These are phyloP conservation scores for Talaromyces sp. DNA, from an alignment of 2,329 filamentous ascomycete species.

Conservation along the genomic window DNA sequence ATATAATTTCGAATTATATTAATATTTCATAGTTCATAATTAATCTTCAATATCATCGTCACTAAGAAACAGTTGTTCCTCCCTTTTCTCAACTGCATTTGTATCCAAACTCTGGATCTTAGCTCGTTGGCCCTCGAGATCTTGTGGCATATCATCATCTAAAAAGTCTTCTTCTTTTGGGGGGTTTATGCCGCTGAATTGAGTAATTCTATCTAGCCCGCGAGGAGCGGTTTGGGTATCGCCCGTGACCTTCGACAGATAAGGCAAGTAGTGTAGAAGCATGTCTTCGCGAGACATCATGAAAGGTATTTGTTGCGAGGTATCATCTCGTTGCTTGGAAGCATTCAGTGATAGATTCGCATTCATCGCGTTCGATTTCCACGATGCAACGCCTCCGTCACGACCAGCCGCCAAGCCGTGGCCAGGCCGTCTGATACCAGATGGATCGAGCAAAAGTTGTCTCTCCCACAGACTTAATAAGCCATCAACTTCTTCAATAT, in stretches of 20 bases:
- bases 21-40: background rate
- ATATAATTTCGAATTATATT: background rate
- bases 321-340: conserved; percentile 7
- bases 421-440: background rate
- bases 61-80: conserved; percentile 68
- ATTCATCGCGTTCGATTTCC: conserved; percentile 27
- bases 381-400: conserved; percentile 34
- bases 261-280: conserved; percentile 80
- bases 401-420: background rate
- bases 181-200: conserved; percentile 60
- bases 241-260: conserved; percentile 65
- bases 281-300: conserved; percentile 38
- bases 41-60: conserved; percentile 81
- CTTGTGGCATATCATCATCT: conserved; percentile 44
- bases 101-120: background rate
- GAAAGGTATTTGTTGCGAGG: conserved; percentile 21
- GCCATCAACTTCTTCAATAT: conserved; percentile 75
- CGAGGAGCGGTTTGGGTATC: conserved; percentile 37
- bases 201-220: conserved; percentile 66
- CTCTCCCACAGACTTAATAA: conserved; percentile 51
- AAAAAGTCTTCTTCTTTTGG: conserved; percentile 18
- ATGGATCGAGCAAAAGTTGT: conserved; percentile 28
- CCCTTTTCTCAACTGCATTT: conserved; percentile 39
- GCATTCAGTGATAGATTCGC: background rate
- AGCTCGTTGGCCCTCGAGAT: conserved; percentile 25